Conservation (phyloP, 768 basidiomycete species). For the Artomyces pyxidatus region DNA sequence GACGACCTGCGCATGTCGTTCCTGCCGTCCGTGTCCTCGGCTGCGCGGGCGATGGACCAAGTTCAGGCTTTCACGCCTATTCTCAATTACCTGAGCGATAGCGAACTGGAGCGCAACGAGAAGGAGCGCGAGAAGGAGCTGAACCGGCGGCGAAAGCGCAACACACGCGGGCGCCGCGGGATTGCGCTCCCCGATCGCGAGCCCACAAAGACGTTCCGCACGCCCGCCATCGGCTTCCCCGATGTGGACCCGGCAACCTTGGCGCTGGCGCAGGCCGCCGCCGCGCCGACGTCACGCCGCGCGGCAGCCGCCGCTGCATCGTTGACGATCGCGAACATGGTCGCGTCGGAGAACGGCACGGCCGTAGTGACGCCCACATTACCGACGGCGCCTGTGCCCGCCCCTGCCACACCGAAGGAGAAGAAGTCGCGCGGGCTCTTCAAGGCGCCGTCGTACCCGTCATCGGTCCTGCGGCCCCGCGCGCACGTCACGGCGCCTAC, state of each 20-base stretch:
- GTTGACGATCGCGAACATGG: conserved; percentile 84
- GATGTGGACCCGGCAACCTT: conserved; percentile 66
- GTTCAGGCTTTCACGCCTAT: conserved; percentile 77
- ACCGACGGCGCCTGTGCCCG: conserved; percentile 34
- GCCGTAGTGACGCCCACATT: conserved; percentile 36
- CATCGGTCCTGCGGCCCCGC: conserved; percentile 48
- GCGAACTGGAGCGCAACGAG: conserved; percentile 83
- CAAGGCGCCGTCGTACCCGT: conserved; percentile 58
- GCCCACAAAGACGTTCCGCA: conserved; percentile 84
- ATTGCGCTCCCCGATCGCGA: conserved; percentile 89
- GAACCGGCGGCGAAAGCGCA: conserved; percentile 75
- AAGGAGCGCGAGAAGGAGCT: conserved; percentile 92
- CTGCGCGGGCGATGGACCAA: conserved; percentile 68
- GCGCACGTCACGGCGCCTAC: conserved; percentile 54
- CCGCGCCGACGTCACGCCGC: conserved; percentile 62
- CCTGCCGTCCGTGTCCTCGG: conserved; percentile 69
- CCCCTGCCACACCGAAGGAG: conserved; percentile 43
- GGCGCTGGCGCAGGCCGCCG: conserved; percentile 55
- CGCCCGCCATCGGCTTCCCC: conserved; percentile 80
- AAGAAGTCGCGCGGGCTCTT: conserved; percentile 66
- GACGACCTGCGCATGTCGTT: conserved; percentile 89
- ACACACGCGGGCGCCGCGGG: conserved; percentile 74
- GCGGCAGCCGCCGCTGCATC: conserved; percentile 84
- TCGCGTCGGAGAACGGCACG: conserved; percentile 84
- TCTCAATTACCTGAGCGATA: conserved; percentile 83